A percentile compares a stretch with the other conserved stretches of the same genome.
phyloP scores from a whole-genome alignment of 257 asterid species.

The Phtheirospermum japonicum region DNA sequence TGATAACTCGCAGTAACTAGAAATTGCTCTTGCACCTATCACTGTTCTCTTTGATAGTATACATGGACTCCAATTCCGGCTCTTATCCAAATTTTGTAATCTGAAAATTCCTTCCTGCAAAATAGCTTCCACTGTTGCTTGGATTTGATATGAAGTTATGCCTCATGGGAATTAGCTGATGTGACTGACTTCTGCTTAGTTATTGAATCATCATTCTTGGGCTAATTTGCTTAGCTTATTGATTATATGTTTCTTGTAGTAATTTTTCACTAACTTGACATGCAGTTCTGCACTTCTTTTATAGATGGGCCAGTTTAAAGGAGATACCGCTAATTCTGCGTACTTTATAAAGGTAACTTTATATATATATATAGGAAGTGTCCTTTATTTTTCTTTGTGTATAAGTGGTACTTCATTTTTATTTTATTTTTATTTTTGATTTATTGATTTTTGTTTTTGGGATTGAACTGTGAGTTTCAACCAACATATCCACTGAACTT shows the following conservation, averaged over 20 bases:
- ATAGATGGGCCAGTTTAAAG: conserved; percentile 71
- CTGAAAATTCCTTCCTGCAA: conserved; percentile 6
- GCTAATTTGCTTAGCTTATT: conserved; percentile 24
- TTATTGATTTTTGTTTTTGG: not conserved
- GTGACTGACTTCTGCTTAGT: conserved; percentile 19
- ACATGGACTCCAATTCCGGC: conserved; percentile 12
- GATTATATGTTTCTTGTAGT: conserved; percentile 39
- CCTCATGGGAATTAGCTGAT: conserved; percentile 3
- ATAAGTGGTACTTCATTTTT: conserved; percentile 14
- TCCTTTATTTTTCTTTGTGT: not conserved
- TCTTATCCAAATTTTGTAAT: not conserved
- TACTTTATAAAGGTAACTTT: conserved; percentile 65
- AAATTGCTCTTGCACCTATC: not conserved
- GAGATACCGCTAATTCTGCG: conserved; percentile 62
- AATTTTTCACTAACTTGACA: conserved; percentile 68
- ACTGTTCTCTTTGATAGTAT: not conserved
- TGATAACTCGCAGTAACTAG: not conserved
- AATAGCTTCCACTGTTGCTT: conserved; percentile 15
- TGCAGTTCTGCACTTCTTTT: conserved; percentile 88
- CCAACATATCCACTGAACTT: conserved; percentile 14
- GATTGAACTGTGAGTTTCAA: conserved; percentile 14
- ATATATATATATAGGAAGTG: not conserved
- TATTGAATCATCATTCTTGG: not conserved
- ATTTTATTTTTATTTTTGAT: not conserved
- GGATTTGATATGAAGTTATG: conserved; percentile 11